phyloP scores from a whole-genome alignment of 2,329 filamentous ascomycete species.

The Pyrenophora teres region DNA sequence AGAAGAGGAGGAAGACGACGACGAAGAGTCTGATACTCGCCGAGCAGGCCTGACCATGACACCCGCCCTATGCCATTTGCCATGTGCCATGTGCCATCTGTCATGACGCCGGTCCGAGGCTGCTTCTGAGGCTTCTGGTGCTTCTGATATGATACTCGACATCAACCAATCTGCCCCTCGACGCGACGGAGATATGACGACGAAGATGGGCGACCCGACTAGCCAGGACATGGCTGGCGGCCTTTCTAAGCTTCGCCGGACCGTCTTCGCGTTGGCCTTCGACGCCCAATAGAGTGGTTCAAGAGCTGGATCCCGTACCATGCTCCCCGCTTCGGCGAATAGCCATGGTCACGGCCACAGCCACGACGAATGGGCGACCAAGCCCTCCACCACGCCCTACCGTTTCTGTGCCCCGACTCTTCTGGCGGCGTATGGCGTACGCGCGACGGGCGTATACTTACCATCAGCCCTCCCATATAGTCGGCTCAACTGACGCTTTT shows the following conservation, averaged over 20 bases:
- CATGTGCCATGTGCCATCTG: no score
- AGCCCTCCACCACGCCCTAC: conserved; percentile 9
- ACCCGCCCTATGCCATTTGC: no score
- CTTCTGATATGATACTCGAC: no score
- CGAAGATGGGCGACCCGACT: not conserved
- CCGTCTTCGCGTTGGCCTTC: conserved; percentile 7
- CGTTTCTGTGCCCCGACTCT: conserved; percentile 10
- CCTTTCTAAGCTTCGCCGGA: not conserved
- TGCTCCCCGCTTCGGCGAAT: conserved; percentile 14
- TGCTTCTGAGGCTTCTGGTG: no score
- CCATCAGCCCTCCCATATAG: conserved; percentile 12
- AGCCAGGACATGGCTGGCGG: not conserved
- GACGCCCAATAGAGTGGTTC: conserved; percentile 13
- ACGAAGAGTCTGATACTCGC: no score
- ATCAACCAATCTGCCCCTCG: no score
- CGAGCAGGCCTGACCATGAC: no score
- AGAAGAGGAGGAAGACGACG: no score
- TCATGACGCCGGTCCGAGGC: no score
- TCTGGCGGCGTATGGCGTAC: conserved; percentile 4
- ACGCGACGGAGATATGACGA: not conserved
- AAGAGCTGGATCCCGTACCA: conserved; percentile 15
- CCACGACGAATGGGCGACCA: conserved; percentile 4
- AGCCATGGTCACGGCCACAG: not conserved
- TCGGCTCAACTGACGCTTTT: conserved; percentile 23
- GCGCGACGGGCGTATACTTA: not conserved